Evolutionary conservation across 2,329 filamentous ascomycete species (phyloP).

Genomic region (Moelleriella libera): DNA sequence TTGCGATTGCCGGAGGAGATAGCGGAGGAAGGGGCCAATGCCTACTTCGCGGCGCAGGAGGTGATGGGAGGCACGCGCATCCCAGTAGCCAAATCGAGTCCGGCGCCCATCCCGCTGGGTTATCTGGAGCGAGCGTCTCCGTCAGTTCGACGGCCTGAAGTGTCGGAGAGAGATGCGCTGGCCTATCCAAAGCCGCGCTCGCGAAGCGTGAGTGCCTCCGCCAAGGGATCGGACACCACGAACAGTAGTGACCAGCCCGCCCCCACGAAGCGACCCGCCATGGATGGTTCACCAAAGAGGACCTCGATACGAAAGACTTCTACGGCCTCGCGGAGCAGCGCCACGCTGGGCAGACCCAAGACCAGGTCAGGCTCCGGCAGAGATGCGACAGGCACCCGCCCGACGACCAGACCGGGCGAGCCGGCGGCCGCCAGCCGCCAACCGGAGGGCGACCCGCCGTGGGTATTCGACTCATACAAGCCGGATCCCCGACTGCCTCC

Average conservation of each 20-base stretch:
- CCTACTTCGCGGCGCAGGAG: constrained; percentile 36
- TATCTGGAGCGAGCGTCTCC: constrained; percentile 63
- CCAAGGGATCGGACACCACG: constrained; percentile 11
- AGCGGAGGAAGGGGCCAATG: constrained; percentile 39
- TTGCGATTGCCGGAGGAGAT: constrained; percentile 67
- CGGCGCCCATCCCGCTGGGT: constrained; percentile 57
- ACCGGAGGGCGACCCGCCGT: constrained; percentile 89
- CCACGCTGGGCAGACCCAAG: constrained; percentile 38
- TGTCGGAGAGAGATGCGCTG: constrained; percentile 43
- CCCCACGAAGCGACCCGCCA: constrained; percentile 25
- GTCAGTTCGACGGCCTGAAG: constrained; percentile 43
- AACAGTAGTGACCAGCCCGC: constrained; percentile 8
- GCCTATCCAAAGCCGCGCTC: constrained; percentile 48
- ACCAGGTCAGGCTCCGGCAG: constrained; percentile 45
- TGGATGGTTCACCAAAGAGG: constrained; percentile 44
- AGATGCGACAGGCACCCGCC: constrained; percentile 36
- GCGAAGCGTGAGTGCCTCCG: constrained; percentile 53
- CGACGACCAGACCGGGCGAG: constrained; percentile 49
- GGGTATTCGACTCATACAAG: constrained; percentile 89
- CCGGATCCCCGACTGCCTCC: constrained; percentile 88
- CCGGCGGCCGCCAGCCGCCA: constrained; percentile 38
- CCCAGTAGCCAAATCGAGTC: constrained; percentile 69
- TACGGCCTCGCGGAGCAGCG: constrained; percentile 23
- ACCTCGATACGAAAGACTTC: constrained; percentile 29
- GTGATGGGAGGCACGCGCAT: constrained; percentile 64